Conservation (phyloP, 1,284 basidiomycete species). For the Cystobasidiaceae sp. region DNA sequence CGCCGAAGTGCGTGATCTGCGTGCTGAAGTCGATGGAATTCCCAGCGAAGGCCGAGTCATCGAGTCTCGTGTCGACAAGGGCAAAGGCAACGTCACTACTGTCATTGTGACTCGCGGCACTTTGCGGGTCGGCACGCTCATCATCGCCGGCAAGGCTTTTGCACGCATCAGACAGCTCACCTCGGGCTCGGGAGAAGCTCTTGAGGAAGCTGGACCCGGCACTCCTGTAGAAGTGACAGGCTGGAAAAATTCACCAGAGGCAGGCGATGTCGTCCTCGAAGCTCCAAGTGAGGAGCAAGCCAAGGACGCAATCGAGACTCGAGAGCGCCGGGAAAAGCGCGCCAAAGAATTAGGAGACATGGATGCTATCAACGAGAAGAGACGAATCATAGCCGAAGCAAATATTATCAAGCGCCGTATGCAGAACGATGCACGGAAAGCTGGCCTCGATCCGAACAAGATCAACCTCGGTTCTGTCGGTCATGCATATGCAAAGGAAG, state of each 20-base stretch:
- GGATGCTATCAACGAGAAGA: constrained; percentile 68
- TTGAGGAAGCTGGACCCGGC: constrained; percentile 70
- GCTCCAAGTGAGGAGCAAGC: constrained; percentile 68
- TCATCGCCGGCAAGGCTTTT: constrained; percentile 74
- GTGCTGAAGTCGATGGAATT: constrained; percentile 67
- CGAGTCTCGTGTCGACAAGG: constrained; percentile 83
- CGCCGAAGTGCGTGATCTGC: constrained; percentile 85
- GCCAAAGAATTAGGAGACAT: constrained; percentile 68
- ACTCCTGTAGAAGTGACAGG: constrained; percentile 86
- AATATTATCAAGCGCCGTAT: constrained; percentile 34
- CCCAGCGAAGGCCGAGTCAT: constrained; percentile 77
- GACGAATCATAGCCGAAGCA: constrained; percentile 55
- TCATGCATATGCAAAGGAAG: constrained; percentile 40
- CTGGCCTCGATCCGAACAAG: constrained; percentile 29
- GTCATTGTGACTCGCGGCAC: constrained; percentile 79
- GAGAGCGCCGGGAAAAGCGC: constrained; percentile 64
- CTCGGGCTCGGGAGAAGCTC: constrained; percentile 62
- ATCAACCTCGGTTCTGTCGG: constrained; percentile 32
- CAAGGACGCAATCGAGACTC: constrained; percentile 78
- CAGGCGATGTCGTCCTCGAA: constrained; percentile 85
- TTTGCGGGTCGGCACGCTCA: constrained; percentile 62
- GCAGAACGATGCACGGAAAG: constrained; percentile 22
- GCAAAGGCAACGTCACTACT: constrained; percentile 83
- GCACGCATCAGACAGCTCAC: constrained; percentile 79
- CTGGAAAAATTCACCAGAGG: constrained; percentile 85